phyloP scores from a whole-genome alignment of 352 stramenopile species.

The Globisporangium parvum region DNA sequence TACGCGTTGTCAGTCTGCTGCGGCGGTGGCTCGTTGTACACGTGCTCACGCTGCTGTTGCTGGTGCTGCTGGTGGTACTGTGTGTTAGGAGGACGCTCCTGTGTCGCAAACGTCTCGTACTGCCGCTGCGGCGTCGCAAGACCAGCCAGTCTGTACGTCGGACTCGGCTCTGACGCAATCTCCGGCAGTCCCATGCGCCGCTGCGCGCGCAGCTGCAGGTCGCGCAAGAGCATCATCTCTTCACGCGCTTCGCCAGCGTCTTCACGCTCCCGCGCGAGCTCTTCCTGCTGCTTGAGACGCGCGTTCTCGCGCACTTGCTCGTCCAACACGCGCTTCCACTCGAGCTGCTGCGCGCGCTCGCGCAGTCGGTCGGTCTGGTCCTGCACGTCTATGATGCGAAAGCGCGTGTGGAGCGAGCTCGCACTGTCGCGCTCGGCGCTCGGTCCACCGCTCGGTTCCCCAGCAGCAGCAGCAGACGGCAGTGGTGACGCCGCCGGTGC shows the following conservation, averaged over 20 bases:
- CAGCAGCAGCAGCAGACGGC: constrained; percentile 2
- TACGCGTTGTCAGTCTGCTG: background rate
- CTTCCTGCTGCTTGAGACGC: constrained; percentile 36
- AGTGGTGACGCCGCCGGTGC: background rate
- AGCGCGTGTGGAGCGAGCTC: constrained; percentile 30
- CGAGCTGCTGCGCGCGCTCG: constrained; percentile 61
- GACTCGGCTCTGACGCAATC: background rate
- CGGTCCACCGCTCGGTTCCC: constrained; percentile 5
- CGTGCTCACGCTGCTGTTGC: constrained; percentile 5
- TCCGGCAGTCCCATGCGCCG: constrained; percentile 21
- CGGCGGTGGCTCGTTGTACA: background rate
- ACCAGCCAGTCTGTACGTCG: background rate
- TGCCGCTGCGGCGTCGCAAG: background rate
- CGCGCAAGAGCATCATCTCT: constrained; percentile 42
- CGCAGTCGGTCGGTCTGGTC: constrained; percentile 45
- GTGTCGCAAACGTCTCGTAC: background rate
- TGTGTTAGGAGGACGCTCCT: constrained; percentile 7
- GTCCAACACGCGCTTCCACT: constrained; percentile 63
- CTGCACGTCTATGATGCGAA: constrained; percentile 51
- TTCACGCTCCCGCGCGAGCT: constrained; percentile 24
- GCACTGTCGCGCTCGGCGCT: constrained; percentile 2
- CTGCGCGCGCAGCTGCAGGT: constrained; percentile 59
- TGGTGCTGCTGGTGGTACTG: constrained; percentile 13
- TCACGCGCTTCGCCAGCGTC: constrained; percentile 40
- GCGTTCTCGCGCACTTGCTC: constrained; percentile 72